Evolutionary conservation across 805 yeast species (phyloP), one percentile per base, ranked within the genome.

Genomic region (Suhomyces tanzawaensis): DNA sequence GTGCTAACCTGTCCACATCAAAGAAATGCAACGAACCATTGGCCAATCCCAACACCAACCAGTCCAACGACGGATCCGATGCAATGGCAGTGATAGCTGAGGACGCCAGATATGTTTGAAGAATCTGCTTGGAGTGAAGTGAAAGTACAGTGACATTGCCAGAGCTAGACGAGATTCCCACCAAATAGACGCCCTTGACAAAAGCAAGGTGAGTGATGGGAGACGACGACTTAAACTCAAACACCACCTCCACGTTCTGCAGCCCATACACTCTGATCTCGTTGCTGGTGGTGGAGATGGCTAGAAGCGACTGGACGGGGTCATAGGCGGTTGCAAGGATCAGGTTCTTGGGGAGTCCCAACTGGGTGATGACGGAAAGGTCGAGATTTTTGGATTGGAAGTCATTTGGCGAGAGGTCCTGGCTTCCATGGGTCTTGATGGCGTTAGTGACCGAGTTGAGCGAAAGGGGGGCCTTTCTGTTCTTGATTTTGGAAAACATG

Each of bases 1-100:
- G 58, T 19, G 56, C 51, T 23, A 90, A 85, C 25, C 95, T 71
- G 53, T 89, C 97, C 13, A 91, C 80, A 57, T 93, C 96, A 54
- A 74, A 91, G 7, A 82, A 80, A 21, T 79, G 60, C 1, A 85
- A 61, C 2, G 77, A 58, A 1, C 99, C 99, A 57, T 81, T 88
- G 33, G 77, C 74, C 36, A 87, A 64, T 3, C 98, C 99, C 15
- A 91, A 52, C 31, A 83, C 71, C 12, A 91, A 62, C 87, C 93
- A 93, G 59, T 90, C 97, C 46, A 93, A 58, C 0, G 95, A 74
- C 2, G 97, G 96, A 52, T 93, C 99, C 1, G 84, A 61, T 41
- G 78, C 93, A 11, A 82, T 67, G 3, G 85, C 72, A 1, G 85
- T 71, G n/a, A 90, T 73, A 9, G 74, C 69, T 1, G 85, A 81